Conservation (phyloP, 2,329 filamentous ascomycete genomes). For the Calonectria hongkongensis region DNA sequence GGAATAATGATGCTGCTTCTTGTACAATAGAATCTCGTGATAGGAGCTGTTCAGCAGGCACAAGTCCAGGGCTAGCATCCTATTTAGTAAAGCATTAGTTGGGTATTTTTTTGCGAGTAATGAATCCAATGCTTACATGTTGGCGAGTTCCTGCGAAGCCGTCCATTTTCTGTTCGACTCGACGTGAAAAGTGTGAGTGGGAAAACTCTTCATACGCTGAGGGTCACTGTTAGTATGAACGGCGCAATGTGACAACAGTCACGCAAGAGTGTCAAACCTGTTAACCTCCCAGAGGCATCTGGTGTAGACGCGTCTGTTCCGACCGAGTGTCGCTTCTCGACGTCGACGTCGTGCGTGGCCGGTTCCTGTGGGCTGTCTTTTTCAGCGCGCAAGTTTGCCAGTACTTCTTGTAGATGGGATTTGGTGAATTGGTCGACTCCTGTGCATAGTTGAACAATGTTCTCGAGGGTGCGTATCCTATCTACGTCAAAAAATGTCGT, state of each 20-base stretch:
- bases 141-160: slow-evolving; percentile 12
- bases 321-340: neutral
- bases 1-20: slow-evolving; percentile 45
- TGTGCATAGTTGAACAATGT: slow-evolving; percentile 45
- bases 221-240: neutral
- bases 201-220: slow-evolving; percentile 42
- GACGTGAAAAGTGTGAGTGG: slow-evolving; percentile 40
- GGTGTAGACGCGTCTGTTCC: neutral
- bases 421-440: slow-evolving; percentile 42
- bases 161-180: slow-evolving; percentile 40
- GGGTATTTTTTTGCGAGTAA: neutral
- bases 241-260: neutral
- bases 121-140: slow-evolving; percentile 27
- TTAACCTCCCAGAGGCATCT: neutral
- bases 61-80: slow-evolving; percentile 19
- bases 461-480: slow-evolving; percentile 46
- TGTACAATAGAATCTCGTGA: slow-evolving; percentile 41
- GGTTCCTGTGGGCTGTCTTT: slow-evolving; percentile 6
- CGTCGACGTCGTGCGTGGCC: neutral
- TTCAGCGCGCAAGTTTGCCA: slow-evolving; percentile 10
- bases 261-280: neutral
- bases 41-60: slow-evolving; percentile 26
- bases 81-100: neutral
- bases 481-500: slow-evolving; percentile 42
- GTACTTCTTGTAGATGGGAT: slow-evolving; percentile 31